Base-by-base conservation (phyloP, 345 rosid species). In the Stellera chamaejasme region DNA sequence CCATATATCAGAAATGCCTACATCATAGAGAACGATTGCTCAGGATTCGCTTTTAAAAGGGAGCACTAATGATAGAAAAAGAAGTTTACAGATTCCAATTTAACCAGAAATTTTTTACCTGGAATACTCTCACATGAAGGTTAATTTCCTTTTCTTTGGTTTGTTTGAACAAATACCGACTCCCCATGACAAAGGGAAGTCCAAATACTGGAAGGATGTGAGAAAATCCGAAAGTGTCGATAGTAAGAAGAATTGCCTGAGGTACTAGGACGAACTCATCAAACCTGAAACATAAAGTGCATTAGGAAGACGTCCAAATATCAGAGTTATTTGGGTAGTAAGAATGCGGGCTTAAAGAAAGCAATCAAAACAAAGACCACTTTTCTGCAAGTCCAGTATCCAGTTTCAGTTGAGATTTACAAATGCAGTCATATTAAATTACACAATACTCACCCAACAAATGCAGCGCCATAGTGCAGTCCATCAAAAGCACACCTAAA, bases 401-500 rank as follows among this genome's bases (percentile, higher is more conserved):
- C 32, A 11, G 61, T 57, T 12, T 27, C 44, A 19, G 25, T 44
- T 48, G 27, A 27, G 51, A 60, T 61, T 13, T 19, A 19, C 23
- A 39, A 27, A 32, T 39, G 19, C 47, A 50, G 7, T 44, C 9
- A 46, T 11, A 45, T 27, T 23, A 55, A 44, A 14, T 46, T 10
- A 26, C 12, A 10, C 43, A 62, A 48, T 13, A 70, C 95, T 70
- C 72, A 92, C 98, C 98, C 98, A 43, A 82, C 69, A 79, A 92
- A 92, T 49, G 98, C 98, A 65, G 98, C 87, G 62, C 94, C 90
- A 51, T 88, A 92, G 11, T 87, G 88, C 48, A 92, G 91, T 63
- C 98, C 98, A 75, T 88, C 98, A 56, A 92, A 92, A 64, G 98
- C 91, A 61, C 98, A 92, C 98, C 93, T 82, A 75, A 62, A 63